Percentiles rank a stretch among this genome's conserved stretches.
Conservation (phyloP, 768 basidiomycete species). For the Ephemerocybe angulata region DNA sequence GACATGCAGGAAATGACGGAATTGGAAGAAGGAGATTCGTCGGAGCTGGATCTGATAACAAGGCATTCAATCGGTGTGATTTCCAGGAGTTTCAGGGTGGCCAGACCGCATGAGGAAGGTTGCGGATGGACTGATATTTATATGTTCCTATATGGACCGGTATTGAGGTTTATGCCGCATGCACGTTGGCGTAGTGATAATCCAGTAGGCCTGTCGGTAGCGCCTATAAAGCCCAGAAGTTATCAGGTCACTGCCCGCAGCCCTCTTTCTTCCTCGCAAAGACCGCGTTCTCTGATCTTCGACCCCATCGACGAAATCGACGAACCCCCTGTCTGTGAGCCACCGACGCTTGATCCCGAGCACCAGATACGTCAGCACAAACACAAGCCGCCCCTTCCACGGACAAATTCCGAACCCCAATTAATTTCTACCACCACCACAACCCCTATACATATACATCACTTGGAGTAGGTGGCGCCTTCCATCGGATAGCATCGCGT, state of each 20-base stretch:
- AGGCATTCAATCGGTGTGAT: slow-evolving; percentile 3
- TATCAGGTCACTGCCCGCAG: slow-evolving; percentile 17
- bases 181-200: slow-evolving; percentile 38
- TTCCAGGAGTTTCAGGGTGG: slow-evolving; percentile 3
- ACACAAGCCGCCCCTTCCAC: slow-evolving; percentile 40
- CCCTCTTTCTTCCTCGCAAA: slow-evolving; percentile 9
- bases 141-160: slow-evolving; percentile 10
- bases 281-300: slow-evolving; percentile 29
- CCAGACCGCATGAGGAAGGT: slow-evolving; percentile 6
- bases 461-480: slow-evolving; percentile 34
- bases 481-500: slow-evolving; percentile 14
- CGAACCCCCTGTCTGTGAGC: slow-evolving; percentile 37
- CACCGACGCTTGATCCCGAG: slow-evolving; percentile 28
- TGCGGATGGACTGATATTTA: slow-evolving; percentile 9
- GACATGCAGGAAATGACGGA: slow-evolving; percentile 9
- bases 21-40: slow-evolving; percentile 13
- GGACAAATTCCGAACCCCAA: slow-evolving; percentile 51
- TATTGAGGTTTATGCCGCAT: slow-evolving; percentile 18
- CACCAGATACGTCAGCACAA: slow-evolving; percentile 64
- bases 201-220: slow-evolving; percentile 14
- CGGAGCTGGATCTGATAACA: slow-evolving; percentile 6
- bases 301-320: slow-evolving; percentile 45
- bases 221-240: slow-evolving; percentile 19
- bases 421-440: slow-evolving; percentile 67
- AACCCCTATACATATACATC: slow-evolving; percentile 53